Conservation (phyloP, 1,284 basidiomycete species). For the Leccinum solheimii region DNA sequence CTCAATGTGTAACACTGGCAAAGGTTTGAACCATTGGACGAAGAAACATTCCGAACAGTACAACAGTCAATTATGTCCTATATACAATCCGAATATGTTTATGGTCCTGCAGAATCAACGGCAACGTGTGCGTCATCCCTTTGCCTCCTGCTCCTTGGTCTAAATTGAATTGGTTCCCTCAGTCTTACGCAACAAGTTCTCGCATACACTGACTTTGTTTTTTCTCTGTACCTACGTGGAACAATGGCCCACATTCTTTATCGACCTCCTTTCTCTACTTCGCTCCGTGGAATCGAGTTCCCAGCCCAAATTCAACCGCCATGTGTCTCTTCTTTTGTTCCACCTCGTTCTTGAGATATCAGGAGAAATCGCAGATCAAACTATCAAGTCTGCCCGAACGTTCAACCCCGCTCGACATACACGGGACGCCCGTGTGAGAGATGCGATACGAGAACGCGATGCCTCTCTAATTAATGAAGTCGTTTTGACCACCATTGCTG, state of each 20-base stretch:
- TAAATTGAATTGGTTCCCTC: conserved; percentile 9
- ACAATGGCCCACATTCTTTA: conserved; percentile 82
- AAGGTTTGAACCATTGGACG: conserved; percentile 71
- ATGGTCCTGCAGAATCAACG: conserved; percentile 71
- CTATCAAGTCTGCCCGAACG: conserved; percentile 80
- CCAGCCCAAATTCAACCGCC: conserved; percentile 66
- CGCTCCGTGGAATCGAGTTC: conserved; percentile 57
- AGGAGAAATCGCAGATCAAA: conserved; percentile 88
- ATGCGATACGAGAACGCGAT: conserved; percentile 89
- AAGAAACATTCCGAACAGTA: conserved; percentile 66
- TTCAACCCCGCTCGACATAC: conserved; percentile 70
- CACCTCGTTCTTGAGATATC: conserved; percentile 90
- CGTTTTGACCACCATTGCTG: conserved; percentile 80
- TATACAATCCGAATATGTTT: conserved; percentile 78
- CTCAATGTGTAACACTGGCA: conserved; percentile 1
- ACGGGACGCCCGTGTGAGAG: conserved; percentile 82
- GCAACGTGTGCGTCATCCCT: conserved; percentile 62
- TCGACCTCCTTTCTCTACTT: conserved; percentile 75
- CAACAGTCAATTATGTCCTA: conserved; percentile 72
- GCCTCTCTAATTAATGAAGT: conserved; percentile 87
- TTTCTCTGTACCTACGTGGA: conserved; percentile 89
- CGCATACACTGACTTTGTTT: conserved; percentile 93
- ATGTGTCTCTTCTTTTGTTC: conserved; percentile 84
- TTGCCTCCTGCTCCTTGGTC: not conserved
- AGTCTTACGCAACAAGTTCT: conserved; percentile 97